These are phyloP conservation scores for Prasinococcaceae sp. DNA, from an alignment of 139 green algal genomes.

Conservation along the genomic window DNA sequence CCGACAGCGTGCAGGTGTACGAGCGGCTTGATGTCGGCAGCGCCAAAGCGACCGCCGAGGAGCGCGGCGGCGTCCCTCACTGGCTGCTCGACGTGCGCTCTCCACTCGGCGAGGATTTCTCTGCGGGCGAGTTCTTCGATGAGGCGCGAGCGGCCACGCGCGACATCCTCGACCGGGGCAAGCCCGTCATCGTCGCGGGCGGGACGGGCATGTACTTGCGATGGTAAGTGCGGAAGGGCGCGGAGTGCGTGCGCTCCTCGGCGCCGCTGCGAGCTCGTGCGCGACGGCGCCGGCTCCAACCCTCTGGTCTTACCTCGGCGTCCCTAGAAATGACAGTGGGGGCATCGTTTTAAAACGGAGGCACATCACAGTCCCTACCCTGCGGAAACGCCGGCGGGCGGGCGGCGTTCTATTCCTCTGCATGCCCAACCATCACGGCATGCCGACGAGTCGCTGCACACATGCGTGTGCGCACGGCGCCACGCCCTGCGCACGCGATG, in stretches of 20 bases:
- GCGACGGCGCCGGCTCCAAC: not conserved
- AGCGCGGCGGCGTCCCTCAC: slow-evolving; percentile 56
- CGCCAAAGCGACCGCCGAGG: slow-evolving; percentile 50
- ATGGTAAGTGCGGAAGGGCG: too few species aligned
- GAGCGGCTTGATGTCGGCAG: slow-evolving; percentile 70
- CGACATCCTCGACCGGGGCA: slow-evolving; percentile 62
- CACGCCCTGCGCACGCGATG: too few species aligned
- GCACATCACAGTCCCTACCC: not conserved
- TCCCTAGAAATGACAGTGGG: not conserved
- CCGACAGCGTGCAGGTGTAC: slow-evolving; percentile 87
- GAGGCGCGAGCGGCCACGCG: slow-evolving; percentile 33
- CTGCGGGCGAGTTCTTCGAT: slow-evolving; percentile 67
- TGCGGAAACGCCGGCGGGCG: not conserved
- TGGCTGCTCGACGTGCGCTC: slow-evolving; percentile 77
- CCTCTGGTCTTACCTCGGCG: too few species aligned
- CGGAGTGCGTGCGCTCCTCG: too few species aligned
- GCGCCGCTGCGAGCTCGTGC: not conserved
- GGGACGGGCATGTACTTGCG: slow-evolving; percentile 89
- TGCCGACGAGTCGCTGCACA: too few species aligned
- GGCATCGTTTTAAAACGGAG: not conserved
- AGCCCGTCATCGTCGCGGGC: slow-evolving; percentile 72
- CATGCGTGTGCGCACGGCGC: too few species aligned
- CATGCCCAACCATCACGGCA: not conserved
- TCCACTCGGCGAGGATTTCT: slow-evolving; percentile 48
- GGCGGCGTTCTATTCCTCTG: too few species aligned